Percentiles rank a stretch among this genome's conserved stretches.
Evolutionary conservation across 176 grass and related monocot species (phyloP).

Genomic region (Guadua angustifolia): DNA sequence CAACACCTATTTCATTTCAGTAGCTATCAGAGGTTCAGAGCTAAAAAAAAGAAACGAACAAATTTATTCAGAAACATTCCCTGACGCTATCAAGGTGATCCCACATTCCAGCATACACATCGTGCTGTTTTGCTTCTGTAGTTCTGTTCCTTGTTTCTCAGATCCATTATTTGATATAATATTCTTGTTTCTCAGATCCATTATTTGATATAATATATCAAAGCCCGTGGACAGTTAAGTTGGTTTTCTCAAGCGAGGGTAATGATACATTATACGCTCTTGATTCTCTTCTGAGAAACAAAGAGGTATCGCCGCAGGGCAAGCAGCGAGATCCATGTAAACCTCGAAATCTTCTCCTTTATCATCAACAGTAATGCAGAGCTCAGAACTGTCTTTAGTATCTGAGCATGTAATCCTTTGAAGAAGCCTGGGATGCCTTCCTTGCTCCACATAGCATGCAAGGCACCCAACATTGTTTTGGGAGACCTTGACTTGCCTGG

Average conservation of each 20-base stretch:
- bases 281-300: constrained; percentile 70
- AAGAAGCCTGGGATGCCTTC: constrained; percentile 94
- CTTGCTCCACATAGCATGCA: constrained; percentile 81
- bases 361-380: constrained; percentile 97
- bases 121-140: background rate
- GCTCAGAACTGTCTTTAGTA: constrained; percentile 93
- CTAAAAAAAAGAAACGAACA: background rate
- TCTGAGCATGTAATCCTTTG: constrained; percentile 91
- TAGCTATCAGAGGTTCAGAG: constrained; percentile 28
- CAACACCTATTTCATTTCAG: constrained; percentile 27
- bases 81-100: background rate
- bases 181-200: too few relatives aligned
- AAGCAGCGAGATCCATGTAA: constrained; percentile 87
- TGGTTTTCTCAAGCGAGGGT: background rate
- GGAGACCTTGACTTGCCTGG: constrained; percentile 51
- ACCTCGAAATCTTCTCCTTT: constrained; percentile 94
- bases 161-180: constrained; percentile 39
- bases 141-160: background rate
- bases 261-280: constrained; percentile 45
- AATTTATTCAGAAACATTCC: constrained; percentile 47
- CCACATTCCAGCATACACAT: constrained; percentile 37
- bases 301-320: constrained; percentile 69
- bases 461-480: constrained; percentile 77
- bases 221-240: background rate
- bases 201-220: constrained; percentile 38